Evolutionary conservation across 2,329 filamentous ascomycete species (phyloP), one percentile per base, ranked within the genome.

Genomic region (Pyrenochaeta sp.): DNA sequence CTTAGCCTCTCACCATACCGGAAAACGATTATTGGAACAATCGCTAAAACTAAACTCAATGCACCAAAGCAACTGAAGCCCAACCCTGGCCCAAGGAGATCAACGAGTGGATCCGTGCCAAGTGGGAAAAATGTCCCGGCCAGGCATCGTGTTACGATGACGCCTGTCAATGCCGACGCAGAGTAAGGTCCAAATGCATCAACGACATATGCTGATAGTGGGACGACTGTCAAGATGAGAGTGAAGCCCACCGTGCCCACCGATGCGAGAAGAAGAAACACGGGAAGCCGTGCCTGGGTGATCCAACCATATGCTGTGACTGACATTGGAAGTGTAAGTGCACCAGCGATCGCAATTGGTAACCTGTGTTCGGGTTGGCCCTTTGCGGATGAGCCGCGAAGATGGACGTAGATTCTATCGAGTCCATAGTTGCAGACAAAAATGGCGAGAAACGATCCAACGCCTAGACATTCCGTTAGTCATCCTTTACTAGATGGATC

Each of bases 111-210:
- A 1, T 68, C 75, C 1, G 77, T 74, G 0, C 73, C 65, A 30
- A 85, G 68, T 0, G 83, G 83, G 20, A 85, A 51, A 28, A 85
- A 79, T 0, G 82, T 83, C 3, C 81, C 77, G 65, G 78, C 75
- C 0, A 85, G 64, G 45, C 80, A 83, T 24, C 81, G 71, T 1
- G 74, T 74, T 1, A 84, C 78, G 43, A 84, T 81, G 4, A 83
- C 58, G 0, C 77, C 80, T 0, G 81, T 83, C 70, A 83, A 74
- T 2, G 81, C 81, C 8, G 79, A 82, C 0, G 81, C 81, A 1
- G 80, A 77, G 54, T 81, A 83, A 5, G 80, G 45, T 0, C 80
- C 79, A 44, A 78, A 81, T 0, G 81, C 79, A 46, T 84, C 81
- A 2, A 84, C 81, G 0, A 83, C 73, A 49, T 83, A 84, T 0